Evolutionary conservation across 345 rosid species (phyloP).

Genomic region (Clausena lansium): DNA sequence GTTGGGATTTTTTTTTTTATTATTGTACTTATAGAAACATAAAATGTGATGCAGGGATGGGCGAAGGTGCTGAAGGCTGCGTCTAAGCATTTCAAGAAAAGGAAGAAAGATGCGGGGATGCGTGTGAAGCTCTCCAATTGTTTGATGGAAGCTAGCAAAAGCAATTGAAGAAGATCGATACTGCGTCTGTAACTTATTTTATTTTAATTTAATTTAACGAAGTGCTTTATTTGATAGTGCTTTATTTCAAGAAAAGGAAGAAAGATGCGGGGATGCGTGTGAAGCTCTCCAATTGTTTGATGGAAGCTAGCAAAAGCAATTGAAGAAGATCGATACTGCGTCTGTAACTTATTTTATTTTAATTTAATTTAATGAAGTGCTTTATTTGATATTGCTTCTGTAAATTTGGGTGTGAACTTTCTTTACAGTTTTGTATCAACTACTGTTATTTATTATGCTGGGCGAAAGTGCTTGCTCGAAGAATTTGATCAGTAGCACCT

Average conservation of each 20-base stretch:
- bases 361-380: not conserved
- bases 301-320: not conserved
- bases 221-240: not conserved
- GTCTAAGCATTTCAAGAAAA: conserved; percentile 73
- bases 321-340: not conserved
- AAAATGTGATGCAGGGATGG: conserved; percentile 53
- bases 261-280: conserved; percentile 36
- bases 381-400: too few species aligned
- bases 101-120: conserved; percentile 39
- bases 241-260: conserved; percentile 63
- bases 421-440: not conserved
- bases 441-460: not conserved
- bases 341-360: not conserved
- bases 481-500: too few species aligned
- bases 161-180: not conserved
- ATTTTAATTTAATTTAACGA: not conserved
- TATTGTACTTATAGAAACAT: not conserved
- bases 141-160: conserved; percentile 19
- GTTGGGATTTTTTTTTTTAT: not conserved
- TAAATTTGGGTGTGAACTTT: not conserved
- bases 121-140: conserved; percentile 46
- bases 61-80: conserved; percentile 68
- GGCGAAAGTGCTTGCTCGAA: too few species aligned
- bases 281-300: conserved; percentile 47
- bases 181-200: not conserved